These are phyloP conservation scores for Cyclostephanos tholiformis DNA, from an alignment of 108 stramenopile species.

Conservation along the genomic window DNA sequence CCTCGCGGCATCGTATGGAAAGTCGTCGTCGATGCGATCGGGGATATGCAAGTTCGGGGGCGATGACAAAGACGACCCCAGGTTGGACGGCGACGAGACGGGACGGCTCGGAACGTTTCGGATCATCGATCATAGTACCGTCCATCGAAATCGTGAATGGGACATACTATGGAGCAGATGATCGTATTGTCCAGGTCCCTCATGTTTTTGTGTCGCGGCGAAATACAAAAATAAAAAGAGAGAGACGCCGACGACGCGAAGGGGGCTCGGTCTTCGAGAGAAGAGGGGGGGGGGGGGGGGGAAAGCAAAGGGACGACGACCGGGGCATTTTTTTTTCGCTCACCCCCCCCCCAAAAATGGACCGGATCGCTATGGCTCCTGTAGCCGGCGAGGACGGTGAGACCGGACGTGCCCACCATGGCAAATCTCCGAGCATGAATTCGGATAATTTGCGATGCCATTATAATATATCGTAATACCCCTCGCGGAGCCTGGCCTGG, in stretches of 20 bases:
- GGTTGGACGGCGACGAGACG: constrained; percentile 2
- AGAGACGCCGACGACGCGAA: no score
- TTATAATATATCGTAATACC: no score
- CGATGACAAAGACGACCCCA: constrained; percentile 5
- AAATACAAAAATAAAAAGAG: no score
- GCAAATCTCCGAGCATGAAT: constrained; percentile 28
- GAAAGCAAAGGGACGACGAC: neutral
- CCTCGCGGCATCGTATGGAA: constrained; percentile 33
- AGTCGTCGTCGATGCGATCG: constrained; percentile 58
- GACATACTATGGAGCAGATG: constrained; percentile 45
- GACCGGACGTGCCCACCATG: constrained; percentile 15
- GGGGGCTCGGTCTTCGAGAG: neutral
- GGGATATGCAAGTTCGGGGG: constrained; percentile 21
- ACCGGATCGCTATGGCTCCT: constrained; percentile 38
- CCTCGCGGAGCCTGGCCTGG: no score
- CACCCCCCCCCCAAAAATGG: constrained; percentile 42
- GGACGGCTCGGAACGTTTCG: neutral
- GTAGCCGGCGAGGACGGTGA: constrained; percentile 32
- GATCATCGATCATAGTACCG: neutral
- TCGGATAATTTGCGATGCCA: constrained; percentile 28
- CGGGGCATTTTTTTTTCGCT: neutral
- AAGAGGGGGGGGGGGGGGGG: no score
- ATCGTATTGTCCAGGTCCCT: constrained; percentile 55
- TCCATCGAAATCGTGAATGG: constrained; percentile 18
- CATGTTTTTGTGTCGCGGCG: no score